These are phyloP conservation scores for Pleurotus pulmonarius DNA, from an alignment of 768 basidiomycete species.

Conservation along the genomic window DNA sequence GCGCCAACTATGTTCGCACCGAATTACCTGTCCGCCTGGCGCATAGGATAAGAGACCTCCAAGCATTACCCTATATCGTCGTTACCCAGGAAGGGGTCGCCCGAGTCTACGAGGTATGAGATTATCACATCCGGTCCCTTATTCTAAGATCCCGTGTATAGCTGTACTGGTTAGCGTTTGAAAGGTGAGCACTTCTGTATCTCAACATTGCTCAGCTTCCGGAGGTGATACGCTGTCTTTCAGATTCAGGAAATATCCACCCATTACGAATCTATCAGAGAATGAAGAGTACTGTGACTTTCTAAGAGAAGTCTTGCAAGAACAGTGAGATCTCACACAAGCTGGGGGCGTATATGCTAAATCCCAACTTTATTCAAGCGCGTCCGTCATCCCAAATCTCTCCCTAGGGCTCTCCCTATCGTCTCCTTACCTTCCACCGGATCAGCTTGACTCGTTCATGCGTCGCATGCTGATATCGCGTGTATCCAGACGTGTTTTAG, in stretches of 20 bases:
- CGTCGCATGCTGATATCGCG: constrained; percentile 87
- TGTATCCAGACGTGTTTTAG: constrained; percentile 85
- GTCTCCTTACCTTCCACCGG: constrained; percentile 73
- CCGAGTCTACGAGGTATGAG: constrained; percentile 76
- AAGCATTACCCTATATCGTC: constrained; percentile 80
- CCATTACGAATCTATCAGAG: constrained; percentile 66
- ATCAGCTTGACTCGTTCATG: constrained; percentile 83
- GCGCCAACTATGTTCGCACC: constrained; percentile 87
- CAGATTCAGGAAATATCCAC: constrained; percentile 73
- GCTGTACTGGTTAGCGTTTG: constrained; percentile 87
- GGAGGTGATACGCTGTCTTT: neutral
- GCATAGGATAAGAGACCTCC: constrained; percentile 83
- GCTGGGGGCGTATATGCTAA: constrained; percentile 4
- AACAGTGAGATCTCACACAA: constrained; percentile 57
- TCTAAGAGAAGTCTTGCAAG: constrained; percentile 55
- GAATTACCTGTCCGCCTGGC: constrained; percentile 87
- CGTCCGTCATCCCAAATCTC: constrained; percentile 75
- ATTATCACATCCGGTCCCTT: constrained; percentile 1
- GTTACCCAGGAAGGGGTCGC: constrained; percentile 83
- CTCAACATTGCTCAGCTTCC: neutral
- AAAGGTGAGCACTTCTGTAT: constrained; percentile 47
- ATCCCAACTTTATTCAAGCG: constrained; percentile 33
- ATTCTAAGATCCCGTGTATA: constrained; percentile 21
- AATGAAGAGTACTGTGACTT: constrained; percentile 81
- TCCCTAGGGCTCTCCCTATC: constrained; percentile 83